Conservation (phyloP, 2,329 filamentous ascomycete genomes). For the Amauroascus verrucosus region DNA sequence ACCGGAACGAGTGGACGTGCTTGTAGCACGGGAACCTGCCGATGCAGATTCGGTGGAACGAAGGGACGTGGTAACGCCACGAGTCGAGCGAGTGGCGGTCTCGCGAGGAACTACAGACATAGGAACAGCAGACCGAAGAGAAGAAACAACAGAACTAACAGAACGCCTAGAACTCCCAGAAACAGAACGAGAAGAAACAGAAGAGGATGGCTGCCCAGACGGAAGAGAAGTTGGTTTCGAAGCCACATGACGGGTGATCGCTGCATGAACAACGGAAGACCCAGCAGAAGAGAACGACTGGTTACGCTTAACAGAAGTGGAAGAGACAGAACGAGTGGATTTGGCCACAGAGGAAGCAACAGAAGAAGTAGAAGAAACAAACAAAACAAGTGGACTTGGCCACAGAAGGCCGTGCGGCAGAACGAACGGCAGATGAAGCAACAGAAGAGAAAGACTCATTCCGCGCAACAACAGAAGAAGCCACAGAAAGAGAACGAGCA, state of each 20-base stretch:
- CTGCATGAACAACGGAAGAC: neutral
- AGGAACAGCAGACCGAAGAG: slow-evolving; percentile 9
- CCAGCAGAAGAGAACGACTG: slow-evolving; percentile 3
- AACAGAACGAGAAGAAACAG: slow-evolving; percentile 4
- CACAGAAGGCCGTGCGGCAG: neutral
- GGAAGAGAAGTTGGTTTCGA: neutral
- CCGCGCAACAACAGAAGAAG: slow-evolving; percentile 1
- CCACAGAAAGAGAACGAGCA: neutral
- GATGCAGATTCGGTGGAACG: neutral
- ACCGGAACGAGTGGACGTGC: slow-evolving; percentile 11
- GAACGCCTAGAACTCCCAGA: neutral
- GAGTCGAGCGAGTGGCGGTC: neutral
- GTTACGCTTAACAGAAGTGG: neutral
- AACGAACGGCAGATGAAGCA: slow-evolving; percentile 1
- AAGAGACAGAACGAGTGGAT: neutral
- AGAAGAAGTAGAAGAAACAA: neutral
- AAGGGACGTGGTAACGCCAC: slow-evolving; percentile 1
- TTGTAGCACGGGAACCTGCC: slow-evolving; percentile 11
- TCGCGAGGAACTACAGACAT: slow-evolving; percentile 7
- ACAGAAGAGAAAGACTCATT: slow-evolving; percentile 4
- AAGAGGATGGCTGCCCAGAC: neutral
- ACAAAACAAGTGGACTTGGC: neutral
- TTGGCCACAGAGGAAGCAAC: neutral
- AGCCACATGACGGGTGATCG: neutral
- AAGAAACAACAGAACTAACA: slow-evolving; percentile 9